These are phyloP conservation scores for Haplosporangium gracile DNA, from an alignment of 192 early-diverging fungal genomes.

Conservation along the genomic window DNA sequence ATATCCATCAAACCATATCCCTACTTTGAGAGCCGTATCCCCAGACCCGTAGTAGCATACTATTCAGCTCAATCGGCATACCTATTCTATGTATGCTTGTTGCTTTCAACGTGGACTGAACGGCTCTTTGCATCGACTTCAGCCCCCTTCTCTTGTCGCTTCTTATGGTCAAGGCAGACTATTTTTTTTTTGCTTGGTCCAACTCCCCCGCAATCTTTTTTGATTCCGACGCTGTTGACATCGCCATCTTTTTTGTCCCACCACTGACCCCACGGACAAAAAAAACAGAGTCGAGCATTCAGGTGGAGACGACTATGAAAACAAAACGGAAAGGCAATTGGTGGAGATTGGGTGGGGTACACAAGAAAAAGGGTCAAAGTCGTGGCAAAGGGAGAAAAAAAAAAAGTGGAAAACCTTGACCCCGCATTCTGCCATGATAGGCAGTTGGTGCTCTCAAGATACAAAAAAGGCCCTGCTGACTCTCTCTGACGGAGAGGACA, in stretches of 20 bases:
- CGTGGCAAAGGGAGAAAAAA: background rate
- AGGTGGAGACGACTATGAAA: constrained; percentile 1
- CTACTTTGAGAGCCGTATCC: background rate
- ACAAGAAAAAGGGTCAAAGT: background rate
- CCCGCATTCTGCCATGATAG: constrained; percentile 45
- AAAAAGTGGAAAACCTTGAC: constrained; percentile 19
- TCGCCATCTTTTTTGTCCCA: background rate
- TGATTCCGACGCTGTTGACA: background rate
- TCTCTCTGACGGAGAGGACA: background rate
- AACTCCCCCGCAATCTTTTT: constrained; percentile 6
- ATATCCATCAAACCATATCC: background rate
- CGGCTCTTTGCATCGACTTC: background rate
- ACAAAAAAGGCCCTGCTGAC: background rate
- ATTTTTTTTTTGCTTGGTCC: background rate
- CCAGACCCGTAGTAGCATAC: no score
- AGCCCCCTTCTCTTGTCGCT: background rate
- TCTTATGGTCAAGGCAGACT: background rate
- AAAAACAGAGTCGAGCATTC: background rate
- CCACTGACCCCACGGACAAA: background rate
- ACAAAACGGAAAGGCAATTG: background rate
- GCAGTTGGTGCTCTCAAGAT: constrained; percentile 2
- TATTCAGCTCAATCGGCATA: no score
- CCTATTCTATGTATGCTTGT: background rate
- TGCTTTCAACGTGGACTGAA: background rate
- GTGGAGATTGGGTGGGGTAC: background rate